Conservation (phyloP, 2,329 filamentous ascomycete species). For the Endothia cerciana region DNA sequence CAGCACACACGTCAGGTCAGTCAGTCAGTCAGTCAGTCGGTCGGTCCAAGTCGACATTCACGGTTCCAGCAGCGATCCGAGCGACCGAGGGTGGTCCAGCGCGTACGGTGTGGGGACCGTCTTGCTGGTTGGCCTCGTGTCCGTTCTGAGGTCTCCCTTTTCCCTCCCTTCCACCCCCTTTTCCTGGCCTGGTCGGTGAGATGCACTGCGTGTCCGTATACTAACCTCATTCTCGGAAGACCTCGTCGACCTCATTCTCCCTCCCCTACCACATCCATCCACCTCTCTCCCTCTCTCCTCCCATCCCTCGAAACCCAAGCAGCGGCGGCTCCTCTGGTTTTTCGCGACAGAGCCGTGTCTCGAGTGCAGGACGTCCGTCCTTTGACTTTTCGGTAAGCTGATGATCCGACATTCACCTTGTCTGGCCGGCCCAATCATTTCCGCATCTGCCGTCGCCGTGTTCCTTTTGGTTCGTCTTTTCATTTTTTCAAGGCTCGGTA, state of each 20-base stretch:
- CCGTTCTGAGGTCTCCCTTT: constrained; percentile 10
- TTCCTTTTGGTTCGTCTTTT: background rate
- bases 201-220: constrained; percentile 1
- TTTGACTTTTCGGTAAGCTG: constrained; percentile 14
- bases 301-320: background rate
- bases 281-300: background rate
- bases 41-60: constrained; percentile 5
- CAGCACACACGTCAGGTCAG: constrained; percentile 8
- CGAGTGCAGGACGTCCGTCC: constrained; percentile 9
- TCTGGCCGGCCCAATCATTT: too few relatives aligned
- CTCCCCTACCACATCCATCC: background rate
- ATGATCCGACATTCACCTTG: constrained; percentile 6
- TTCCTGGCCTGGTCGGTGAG: constrained; percentile 6
- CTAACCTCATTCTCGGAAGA: constrained; percentile 2
- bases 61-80: constrained; percentile 2
- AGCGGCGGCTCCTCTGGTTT: background rate
- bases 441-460: constrained; percentile 7
- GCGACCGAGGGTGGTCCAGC: constrained; percentile 4
- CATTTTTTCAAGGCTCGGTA: constrained; percentile 2
- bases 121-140: constrained; percentile 15
- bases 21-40: too few relatives aligned
- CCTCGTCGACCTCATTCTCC: constrained; percentile 4
- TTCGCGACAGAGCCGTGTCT: constrained; percentile 17
- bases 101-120: background rate
- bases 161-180: background rate